Evolutionary conservation across 495 filamentous ascomycete genomes (phyloP), one percentile per base, ranked within the genome.

Genomic region (Penicillium verhagenii): DNA sequence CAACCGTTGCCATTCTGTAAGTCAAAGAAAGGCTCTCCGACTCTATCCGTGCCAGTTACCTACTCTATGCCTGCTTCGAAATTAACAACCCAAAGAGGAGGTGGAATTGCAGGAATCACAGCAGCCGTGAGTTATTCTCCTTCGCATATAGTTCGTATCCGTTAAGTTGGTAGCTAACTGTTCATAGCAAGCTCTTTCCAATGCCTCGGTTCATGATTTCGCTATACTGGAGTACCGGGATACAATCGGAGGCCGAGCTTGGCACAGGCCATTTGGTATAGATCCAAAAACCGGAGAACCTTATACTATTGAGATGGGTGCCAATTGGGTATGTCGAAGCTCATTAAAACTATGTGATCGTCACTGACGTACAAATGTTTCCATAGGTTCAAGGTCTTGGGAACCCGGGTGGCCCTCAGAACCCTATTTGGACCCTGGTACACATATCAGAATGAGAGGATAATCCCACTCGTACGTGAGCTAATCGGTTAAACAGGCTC

Each of bases 371-470:
- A 3, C 23, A 42, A n/a, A 45, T 25, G 43, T 46, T 42, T 6
- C 2, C 2, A 23, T 33, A 78, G 76, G 59, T 91, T 1, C 87
- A 92, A 73, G 87, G 88, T 0, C 69, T 88, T 6, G 86, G 81
- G 1, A 77, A 72, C 4, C 56, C 67, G 21, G 75, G 72, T 28
- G 83, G 82, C 2, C 79, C 80, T 5, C 78, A 86, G 53, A 91
- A 91, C 51, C 88, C 88, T 0, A 81, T 90, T 48, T 90, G 86
- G 86, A 78, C 74, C 26, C 66, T 90, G 52, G 79, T 80, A 66
- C 19, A 33, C 20, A 68, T 54, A n/a, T n/a, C n/a, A 23, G 19
- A 24, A 13, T 14, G 21, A 55, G 13, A 23, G 31, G 18, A 18
- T 26, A 14, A 16, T 4, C 14, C 23, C 18, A 13, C 4, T 35